Evolutionary conservation across 345 rosid species (phyloP), one percentile per base, ranked within the genome.

Genomic region (Rubroshorea leprosula): DNA sequence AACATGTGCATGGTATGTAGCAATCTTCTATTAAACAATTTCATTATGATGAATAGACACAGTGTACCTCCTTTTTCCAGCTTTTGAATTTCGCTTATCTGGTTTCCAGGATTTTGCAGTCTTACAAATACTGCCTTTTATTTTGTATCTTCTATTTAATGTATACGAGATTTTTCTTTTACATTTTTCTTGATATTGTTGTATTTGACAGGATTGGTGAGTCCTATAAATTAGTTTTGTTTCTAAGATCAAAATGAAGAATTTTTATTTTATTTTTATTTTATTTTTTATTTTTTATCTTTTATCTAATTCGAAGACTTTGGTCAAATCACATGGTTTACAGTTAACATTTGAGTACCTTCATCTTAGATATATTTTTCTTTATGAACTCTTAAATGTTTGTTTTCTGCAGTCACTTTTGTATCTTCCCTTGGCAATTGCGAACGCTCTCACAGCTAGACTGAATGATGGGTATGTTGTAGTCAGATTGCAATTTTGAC

Each of bases 1-100:
- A 85, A 93, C 67, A 93, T 93, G 99, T 89, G 99, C 83, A 68
- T 93, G 95, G 99, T 93, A 93, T 68, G 75, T 20, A 35, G 45
- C 47, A 55, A 60, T 64, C 55, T 35, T 35, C 11, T n/a, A n/a
- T n/a, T n/a, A n/a, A n/a, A n/a, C n/a, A n/a, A n/a, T n/a, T n/a
- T n/a, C n/a, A n/a, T n/a, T n/a, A n/a, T n/a, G n/a, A n/a, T n/a
- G n/a, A n/a, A n/a, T n/a, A 35, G 41, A 1, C 12, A 35, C 11
- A 35, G 1, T 35, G 9, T 35, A 35, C 41, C 12, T 35, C 11
- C 41, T 4, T 35, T 35, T 6, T 13, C 41, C 41, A 6, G 41
- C 41, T 35, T 35, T 35, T 8, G 11, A 35, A 35, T 2, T 10
- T 35, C 41, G 12, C 41, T 35, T n/a, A 2, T 35, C 7, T 35